Conservation (phyloP, 2,329 filamentous ascomycete genomes). For the Colletotrichum karsti region DNA sequence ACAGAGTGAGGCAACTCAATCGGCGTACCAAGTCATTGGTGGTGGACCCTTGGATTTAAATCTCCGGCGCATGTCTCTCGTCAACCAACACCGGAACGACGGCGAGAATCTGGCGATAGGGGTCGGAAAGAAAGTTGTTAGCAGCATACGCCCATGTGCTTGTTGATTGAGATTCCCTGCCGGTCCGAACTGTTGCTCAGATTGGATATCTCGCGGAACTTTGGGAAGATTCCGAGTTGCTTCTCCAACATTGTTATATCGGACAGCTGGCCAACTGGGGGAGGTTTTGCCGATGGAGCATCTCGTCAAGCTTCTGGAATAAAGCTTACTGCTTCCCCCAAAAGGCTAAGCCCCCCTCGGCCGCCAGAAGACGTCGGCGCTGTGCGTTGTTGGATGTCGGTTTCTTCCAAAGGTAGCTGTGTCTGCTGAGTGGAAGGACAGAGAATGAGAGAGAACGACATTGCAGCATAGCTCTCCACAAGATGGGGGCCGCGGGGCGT, state of each 20-base stretch:
- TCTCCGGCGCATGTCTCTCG: slow-evolving; percentile 21
- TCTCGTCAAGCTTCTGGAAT: not conserved
- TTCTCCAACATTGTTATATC: not conserved
- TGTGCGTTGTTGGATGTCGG: too few species aligned
- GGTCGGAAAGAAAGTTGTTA: not conserved
- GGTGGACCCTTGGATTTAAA: slow-evolving; percentile 22
- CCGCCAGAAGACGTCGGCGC: not conserved
- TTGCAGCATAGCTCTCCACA: slow-evolving; percentile 4
- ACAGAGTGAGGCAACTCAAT: slow-evolving; percentile 6
- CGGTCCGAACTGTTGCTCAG: not conserved
- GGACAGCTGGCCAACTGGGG: not conserved
- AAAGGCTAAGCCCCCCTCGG: not conserved
- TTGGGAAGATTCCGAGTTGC: not conserved
- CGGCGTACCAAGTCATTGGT: not conserved
- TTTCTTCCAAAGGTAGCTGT: not conserved
- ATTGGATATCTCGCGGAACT: not conserved
- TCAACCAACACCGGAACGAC: not conserved
- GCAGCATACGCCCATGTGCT: not conserved
- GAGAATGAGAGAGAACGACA: not conserved
- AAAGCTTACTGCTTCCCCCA: not conserved
- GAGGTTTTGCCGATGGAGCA: not conserved
- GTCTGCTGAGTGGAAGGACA: not conserved
- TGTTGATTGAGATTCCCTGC: not conserved
- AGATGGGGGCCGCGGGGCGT: not conserved
- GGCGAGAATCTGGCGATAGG: not conserved